phyloP scores from a whole-genome alignment of 176 grass and related monocot genomes.

The Saccharum spontaneum region DNA sequence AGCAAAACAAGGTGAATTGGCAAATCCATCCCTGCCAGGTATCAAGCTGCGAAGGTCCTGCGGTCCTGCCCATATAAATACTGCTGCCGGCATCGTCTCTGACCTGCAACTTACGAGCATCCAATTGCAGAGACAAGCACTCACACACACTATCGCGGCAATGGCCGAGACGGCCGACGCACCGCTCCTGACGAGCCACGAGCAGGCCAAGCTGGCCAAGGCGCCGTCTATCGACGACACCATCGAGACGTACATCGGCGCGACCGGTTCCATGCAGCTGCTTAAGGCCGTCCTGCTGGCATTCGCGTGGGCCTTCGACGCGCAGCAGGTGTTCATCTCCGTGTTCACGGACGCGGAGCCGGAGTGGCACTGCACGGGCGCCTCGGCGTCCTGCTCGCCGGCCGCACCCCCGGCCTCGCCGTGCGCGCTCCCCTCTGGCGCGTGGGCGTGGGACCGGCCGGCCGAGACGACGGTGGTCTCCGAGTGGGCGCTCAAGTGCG shows the following conservation, averaged over 20 bases:
- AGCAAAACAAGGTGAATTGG: neutral
- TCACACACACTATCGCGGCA: neutral
- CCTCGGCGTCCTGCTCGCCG: conserved; percentile 36
- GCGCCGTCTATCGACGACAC: conserved; percentile 53
- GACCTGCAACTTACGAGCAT: neutral
- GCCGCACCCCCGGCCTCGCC: conserved; percentile 29
- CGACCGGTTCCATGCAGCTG: conserved; percentile 44
- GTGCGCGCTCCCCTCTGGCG: conserved; percentile 46
- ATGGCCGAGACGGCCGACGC: conserved; percentile 44
- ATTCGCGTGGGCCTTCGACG: conserved; percentile 86
- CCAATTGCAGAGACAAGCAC: neutral
- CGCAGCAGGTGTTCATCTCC: conserved; percentile 93
- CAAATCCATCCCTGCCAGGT: neutral
- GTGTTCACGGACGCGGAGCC: conserved; percentile 90
- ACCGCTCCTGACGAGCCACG: conserved; percentile 46
- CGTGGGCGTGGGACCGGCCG: conserved; percentile 72
- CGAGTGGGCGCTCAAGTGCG: conserved; percentile 81
- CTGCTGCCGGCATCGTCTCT: conserved; percentile 6
- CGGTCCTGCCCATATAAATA: conserved; percentile 18
- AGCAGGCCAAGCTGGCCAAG: conserved; percentile 4
- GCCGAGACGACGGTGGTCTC: conserved; percentile 52
- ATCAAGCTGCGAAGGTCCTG: neutral
- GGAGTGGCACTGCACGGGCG: conserved; percentile 61
- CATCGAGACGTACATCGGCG: conserved; percentile 73
- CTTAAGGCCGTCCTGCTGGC: conserved; percentile 60